Evolutionary conservation across 208 protist species (phyloP), one percentile per base, ranked within the genome.

Genomic region (Acanthamoeba healyi): DNA sequence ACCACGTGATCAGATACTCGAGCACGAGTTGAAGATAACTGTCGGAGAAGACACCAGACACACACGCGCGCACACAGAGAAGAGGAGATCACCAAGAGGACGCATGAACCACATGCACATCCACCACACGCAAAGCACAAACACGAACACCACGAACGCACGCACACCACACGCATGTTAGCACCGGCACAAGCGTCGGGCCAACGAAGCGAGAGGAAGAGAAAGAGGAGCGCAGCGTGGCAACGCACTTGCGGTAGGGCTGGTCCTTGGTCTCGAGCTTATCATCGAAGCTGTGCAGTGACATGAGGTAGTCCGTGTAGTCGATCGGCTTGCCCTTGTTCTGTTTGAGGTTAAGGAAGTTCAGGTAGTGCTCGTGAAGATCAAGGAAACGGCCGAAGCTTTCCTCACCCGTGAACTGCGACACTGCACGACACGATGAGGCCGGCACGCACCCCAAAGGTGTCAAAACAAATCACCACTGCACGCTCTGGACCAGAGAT

Each of bases 291-390:
- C 6, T n/a, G 84, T 91, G 40, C 10, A 91, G 26, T 19, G 32
- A 36, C 58, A 46, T 72, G 36, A 91, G 58, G 36, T 91, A 91
- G 54, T 65, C 58, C 12, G 40, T 65, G 38, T 91, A 91, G 56
- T 67, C 84, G n/a, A 91, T 63, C 54, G 49, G 14, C 56, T 70
- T 91, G 36, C 84, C 84, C 58, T 72, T 91, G 84, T 91, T 91
- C 34, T 91, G 84, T 72, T 91, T 91, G 38, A 91, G 42, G 9
- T 91, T 91, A 44, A 91, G 58, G 58, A 91, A 91, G 38, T 91
- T 65, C 38, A 72, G 34, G 58, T 74, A 91, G 56, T 91, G 84
- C 84, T 91, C 84, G 56, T 91, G 49, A 40, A 91, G 58, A 72
- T 91, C 84, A n/a, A 91, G 38, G 58, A 91, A 91, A 65, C 84